Evolutionary conservation across 148 eudicot species (phyloP).

Genomic region (Tetragonia tetragonoides): DNA sequence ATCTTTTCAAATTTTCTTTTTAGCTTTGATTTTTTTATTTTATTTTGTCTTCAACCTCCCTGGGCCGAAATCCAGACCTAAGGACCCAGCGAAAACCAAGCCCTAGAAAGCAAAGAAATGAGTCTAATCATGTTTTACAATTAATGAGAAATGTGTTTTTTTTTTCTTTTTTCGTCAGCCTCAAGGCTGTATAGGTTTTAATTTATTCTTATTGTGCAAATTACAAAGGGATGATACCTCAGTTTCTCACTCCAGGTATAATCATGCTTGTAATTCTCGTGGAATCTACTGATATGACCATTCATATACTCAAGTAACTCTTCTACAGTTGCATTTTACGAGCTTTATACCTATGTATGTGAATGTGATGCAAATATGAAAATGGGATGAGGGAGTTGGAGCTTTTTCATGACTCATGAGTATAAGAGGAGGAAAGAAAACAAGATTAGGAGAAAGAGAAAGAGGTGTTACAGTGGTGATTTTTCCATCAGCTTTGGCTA

Average conservation of each 20-base stretch:
- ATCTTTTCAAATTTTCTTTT: no score
- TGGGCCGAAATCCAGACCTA: no score
- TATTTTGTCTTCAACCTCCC: no score
- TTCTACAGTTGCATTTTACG: neutral
- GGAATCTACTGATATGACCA: neutral
- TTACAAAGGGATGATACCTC: neutral
- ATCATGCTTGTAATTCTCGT: no score
- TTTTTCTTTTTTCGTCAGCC: no score
- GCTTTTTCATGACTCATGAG: neutral
- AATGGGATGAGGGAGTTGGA: neutral
- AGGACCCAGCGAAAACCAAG: no score
- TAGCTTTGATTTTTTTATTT: no score
- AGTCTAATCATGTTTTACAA: no score
- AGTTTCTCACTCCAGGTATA: neutral
- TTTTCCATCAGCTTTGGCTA: conserved; percentile 4
- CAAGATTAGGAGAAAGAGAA: neutral
- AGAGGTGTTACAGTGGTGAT: neutral
- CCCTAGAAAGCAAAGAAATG: no score
- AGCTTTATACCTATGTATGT: neutral
- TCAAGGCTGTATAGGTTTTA: no score
- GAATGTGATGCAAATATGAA: neutral
- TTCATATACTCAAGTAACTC: neutral
- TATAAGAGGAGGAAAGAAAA: neutral
- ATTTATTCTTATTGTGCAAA: no score
- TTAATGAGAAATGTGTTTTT: no score